Percentiles rank a stretch among this genome's conserved stretches.
phyloP scores from a whole-genome alignment of 345 rosid genomes.

The Clausena lansium region DNA sequence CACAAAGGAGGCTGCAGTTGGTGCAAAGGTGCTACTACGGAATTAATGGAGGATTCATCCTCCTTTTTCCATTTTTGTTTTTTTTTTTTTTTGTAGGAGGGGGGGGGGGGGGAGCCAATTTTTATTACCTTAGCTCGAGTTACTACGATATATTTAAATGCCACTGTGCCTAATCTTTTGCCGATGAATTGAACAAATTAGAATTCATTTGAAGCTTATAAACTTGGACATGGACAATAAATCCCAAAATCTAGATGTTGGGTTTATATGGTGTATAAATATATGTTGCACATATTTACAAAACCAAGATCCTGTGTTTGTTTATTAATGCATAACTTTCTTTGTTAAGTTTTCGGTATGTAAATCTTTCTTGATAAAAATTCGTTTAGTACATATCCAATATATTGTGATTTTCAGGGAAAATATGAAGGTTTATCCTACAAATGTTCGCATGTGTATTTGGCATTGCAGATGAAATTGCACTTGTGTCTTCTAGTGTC shows the following conservation, averaged over 20 bases:
- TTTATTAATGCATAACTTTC: neutral
- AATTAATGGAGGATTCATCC: neutral
- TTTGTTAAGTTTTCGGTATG: neutral
- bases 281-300: neutral
- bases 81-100: too few species aligned
- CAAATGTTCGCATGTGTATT: neutral
- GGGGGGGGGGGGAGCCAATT: too few species aligned
- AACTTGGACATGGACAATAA: too few species aligned
- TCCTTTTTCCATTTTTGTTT: too few species aligned
- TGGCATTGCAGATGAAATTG: neutral
- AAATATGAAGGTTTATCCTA: neutral
- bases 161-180: neutral
- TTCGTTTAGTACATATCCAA: neutral
- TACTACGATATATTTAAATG: neutral
- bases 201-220: neutral
- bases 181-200: neutral
- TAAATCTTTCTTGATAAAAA: neutral
- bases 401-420: neutral
- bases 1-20: neutral
- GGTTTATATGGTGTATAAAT: neutral
- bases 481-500: neutral
- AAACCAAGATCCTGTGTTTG: neutral
- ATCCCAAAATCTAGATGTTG: neutral
- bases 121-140: too few species aligned
- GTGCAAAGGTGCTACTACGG: neutral